Percentiles rank a stretch among this genome's conserved stretches.
Conservation (phyloP, 1,284 basidiomycete species). For the Papiliotrema terrestris region DNA sequence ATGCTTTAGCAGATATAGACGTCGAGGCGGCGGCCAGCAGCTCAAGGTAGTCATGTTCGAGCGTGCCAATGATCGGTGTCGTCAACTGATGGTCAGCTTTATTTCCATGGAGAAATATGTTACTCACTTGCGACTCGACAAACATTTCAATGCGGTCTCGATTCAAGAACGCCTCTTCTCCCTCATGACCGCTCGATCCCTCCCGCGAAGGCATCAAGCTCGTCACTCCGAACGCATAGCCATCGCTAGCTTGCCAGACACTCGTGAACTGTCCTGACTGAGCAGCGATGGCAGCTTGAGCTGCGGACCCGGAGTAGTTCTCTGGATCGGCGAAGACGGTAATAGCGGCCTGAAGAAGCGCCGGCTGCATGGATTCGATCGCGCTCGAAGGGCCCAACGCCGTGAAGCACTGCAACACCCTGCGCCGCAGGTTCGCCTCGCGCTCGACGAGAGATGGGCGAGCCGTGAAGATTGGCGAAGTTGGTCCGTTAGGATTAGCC, state of each 20-base stretch:
- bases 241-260: constrained; percentile 83
- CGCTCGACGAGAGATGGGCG: constrained; percentile 68
- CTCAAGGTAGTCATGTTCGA: constrained; percentile 80
- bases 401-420: constrained; percentile 86
- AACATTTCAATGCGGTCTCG: constrained; percentile 72
- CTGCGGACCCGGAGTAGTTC: constrained; percentile 64
- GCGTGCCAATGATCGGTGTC: constrained; percentile 75
- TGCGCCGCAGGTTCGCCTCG: constrained; percentile 76
- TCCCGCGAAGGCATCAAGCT: constrained; percentile 55
- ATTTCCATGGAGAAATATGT: background rate
- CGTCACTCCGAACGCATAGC: constrained; percentile 89
- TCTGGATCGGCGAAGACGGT: constrained; percentile 78
- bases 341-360: constrained; percentile 79
- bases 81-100: constrained; percentile 55
- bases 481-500: constrained; percentile 32
- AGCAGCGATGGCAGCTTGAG: constrained; percentile 89
- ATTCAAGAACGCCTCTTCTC: constrained; percentile 62
- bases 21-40: constrained; percentile 54
- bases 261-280: constrained; percentile 79
- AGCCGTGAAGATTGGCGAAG: constrained; percentile 49
- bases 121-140: constrained; percentile 66
- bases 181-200: constrained; percentile 32
- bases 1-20: constrained; percentile 49
- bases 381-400: constrained; percentile 73
- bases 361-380: constrained; percentile 74